These are phyloP conservation scores for Tremella fuciformis DNA, from an alignment of 768 basidiomycete species.

Conservation along the genomic window DNA sequence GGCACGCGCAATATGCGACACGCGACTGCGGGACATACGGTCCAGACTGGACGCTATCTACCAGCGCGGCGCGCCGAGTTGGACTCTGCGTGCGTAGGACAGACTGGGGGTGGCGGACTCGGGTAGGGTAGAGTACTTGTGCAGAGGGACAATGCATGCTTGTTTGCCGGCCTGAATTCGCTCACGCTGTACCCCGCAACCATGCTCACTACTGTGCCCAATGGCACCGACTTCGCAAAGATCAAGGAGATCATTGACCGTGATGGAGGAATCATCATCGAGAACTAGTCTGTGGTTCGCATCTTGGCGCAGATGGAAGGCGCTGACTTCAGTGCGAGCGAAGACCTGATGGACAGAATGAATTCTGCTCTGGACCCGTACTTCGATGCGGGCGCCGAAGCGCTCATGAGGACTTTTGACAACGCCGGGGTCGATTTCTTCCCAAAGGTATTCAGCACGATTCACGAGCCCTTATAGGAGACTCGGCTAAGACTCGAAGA, in stretches of 20 bases:
- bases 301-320: too few species aligned
- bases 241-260: constrained; percentile 6
- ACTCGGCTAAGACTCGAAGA: background rate
- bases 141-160: too few species aligned
- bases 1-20: too few species aligned
- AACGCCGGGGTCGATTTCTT: constrained; percentile 1
- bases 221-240: background rate
- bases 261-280: constrained; percentile 5
- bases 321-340: background rate
- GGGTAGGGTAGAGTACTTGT: too few species aligned
- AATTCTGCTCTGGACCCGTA: background rate
- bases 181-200: too few species aligned
- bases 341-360: constrained; percentile 5
- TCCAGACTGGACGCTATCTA: too few species aligned
- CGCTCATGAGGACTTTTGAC: background rate
- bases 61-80: too few species aligned
- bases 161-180: too few species aligned
- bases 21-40: too few species aligned
- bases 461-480: background rate
- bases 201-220: background rate
- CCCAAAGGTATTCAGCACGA: background rate
- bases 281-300: background rate
- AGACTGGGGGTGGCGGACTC: too few species aligned
- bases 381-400: constrained; percentile 1
- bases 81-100: too few species aligned